These are phyloP conservation scores for Fraxinus americana DNA, from an alignment of 257 asterid genomes.

Conservation along the genomic window DNA sequence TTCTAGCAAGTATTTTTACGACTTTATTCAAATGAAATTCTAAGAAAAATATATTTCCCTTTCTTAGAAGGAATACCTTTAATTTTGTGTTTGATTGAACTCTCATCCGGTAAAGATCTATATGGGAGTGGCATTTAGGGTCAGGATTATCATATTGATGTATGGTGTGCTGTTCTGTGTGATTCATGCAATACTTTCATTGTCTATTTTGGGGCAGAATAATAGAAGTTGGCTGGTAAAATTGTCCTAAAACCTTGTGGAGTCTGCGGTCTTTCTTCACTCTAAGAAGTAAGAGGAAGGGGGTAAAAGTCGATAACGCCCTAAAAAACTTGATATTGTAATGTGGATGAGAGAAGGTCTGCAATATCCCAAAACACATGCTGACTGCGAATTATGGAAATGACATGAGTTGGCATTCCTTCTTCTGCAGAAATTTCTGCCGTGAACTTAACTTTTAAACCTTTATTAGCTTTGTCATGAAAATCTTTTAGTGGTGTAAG, in stretches of 20 bases:
- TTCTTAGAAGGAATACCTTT: neutral
- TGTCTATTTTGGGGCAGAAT: neutral
- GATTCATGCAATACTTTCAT: neutral
- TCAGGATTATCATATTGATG: neutral
- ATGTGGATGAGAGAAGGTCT: neutral
- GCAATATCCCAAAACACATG: neutral
- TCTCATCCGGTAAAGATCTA: neutral
- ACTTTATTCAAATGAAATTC: neutral
- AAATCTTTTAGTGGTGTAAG: neutral
- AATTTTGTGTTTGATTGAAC: neutral
- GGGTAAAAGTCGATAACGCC: neutral
- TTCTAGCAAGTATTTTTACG: too few species aligned
- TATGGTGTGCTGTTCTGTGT: neutral
- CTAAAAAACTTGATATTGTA: neutral
- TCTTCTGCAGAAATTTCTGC: neutral
- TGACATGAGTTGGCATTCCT: neutral
- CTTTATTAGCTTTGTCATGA: neutral
- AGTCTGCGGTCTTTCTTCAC: neutral
- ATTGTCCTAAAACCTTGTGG: neutral
- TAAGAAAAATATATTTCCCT: neutral
- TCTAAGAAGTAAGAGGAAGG: neutral
- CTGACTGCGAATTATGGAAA: neutral
- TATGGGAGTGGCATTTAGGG: neutral
- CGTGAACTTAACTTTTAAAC: neutral
- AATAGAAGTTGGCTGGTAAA: neutral